phyloP scores from a whole-genome alignment of 1,284 basidiomycete species.

The Polyporus tsugae region DNA sequence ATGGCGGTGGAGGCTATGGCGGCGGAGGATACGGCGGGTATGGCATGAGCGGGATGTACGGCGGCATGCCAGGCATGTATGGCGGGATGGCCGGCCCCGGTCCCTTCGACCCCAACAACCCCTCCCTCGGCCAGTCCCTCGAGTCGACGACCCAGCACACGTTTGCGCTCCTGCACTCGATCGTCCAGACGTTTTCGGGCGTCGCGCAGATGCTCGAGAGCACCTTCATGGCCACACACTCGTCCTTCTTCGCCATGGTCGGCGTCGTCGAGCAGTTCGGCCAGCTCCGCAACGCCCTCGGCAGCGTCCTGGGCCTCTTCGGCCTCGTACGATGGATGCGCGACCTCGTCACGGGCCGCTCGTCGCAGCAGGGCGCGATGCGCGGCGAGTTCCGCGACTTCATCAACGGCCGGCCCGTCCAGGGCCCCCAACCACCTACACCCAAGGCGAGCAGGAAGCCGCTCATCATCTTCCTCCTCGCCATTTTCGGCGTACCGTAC shows the following conservation, averaged over 20 bases:
- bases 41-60: constrained; percentile 51
- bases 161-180: constrained; percentile 92
- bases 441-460: constrained; percentile 88
- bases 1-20: constrained; percentile 51
- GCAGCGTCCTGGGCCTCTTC: constrained; percentile 93
- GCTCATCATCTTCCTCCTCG: constrained; percentile 92
- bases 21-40: constrained; percentile 44
- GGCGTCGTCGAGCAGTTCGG: constrained; percentile 97
- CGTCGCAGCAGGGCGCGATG: constrained; percentile 45
- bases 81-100: constrained; percentile 51
- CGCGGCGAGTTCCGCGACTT: constrained; percentile 75
- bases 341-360: constrained; percentile 65
- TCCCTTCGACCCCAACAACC: constrained; percentile 59
- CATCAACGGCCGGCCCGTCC: constrained; percentile 68
- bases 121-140: constrained; percentile 86
- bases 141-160: constrained; percentile 92
- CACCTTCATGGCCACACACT: constrained; percentile 99
- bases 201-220: constrained; percentile 98
- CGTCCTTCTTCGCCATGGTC: constrained; percentile 98
- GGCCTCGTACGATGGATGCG: constrained; percentile 88
- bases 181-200: constrained; percentile 96
- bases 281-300: constrained; percentile 90
- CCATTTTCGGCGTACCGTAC: constrained; percentile 94
- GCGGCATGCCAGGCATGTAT: constrained; percentile 48
- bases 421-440: constrained; percentile 55